These are phyloP conservation scores for Colletotrichum tanaceti DNA, from an alignment of 2,329 filamentous ascomycete species.

Conservation along the genomic window DNA sequence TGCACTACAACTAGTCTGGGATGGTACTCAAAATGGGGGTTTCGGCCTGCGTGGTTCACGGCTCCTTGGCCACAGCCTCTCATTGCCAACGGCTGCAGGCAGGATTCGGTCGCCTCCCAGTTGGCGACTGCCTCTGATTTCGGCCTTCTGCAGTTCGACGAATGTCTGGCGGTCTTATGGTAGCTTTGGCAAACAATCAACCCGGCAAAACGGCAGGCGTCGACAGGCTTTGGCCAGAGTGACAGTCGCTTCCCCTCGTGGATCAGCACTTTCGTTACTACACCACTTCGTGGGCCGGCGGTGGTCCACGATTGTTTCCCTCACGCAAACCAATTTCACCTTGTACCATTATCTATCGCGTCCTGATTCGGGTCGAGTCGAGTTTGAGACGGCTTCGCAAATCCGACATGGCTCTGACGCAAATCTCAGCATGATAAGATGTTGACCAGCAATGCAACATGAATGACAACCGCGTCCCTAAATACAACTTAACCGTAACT, in stretches of 20 bases:
- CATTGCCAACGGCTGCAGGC: constrained; percentile 15
- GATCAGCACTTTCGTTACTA: constrained; percentile 42
- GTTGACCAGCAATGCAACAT: constrained; percentile 42
- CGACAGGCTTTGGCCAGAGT: constrained; percentile 41
- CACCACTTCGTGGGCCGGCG: constrained; percentile 34
- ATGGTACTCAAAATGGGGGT: constrained; percentile 37
- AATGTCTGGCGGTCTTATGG: constrained; percentile 39
- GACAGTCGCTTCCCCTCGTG: constrained; percentile 39
- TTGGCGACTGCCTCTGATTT: constrained; percentile 11
- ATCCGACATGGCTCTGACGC: constrained; percentile 40
- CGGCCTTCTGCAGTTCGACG: constrained; percentile 22
- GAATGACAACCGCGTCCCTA: constrained; percentile 41
- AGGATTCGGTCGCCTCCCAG: constrained; percentile 11
- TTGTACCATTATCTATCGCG: constrained; percentile 43
- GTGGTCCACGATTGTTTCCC: constrained; percentile 32
- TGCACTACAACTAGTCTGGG: constrained; percentile 41
- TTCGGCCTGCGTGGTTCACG: constrained; percentile 36
- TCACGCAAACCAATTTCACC: constrained; percentile 39
- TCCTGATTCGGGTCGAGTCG: constrained; percentile 40
- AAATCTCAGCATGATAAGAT: constrained; percentile 42
- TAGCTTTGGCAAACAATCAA: constrained; percentile 43
- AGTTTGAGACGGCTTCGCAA: constrained; percentile 41
- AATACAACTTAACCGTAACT: constrained; percentile 41
- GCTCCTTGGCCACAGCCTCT: constrained; percentile 16
- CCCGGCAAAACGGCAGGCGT: constrained; percentile 40